Percentiles rank a stretch among this genome's conserved stretches.
Conservation (phyloP, 2,329 filamentous ascomycete species). For the Aspergillus sp. region DNA sequence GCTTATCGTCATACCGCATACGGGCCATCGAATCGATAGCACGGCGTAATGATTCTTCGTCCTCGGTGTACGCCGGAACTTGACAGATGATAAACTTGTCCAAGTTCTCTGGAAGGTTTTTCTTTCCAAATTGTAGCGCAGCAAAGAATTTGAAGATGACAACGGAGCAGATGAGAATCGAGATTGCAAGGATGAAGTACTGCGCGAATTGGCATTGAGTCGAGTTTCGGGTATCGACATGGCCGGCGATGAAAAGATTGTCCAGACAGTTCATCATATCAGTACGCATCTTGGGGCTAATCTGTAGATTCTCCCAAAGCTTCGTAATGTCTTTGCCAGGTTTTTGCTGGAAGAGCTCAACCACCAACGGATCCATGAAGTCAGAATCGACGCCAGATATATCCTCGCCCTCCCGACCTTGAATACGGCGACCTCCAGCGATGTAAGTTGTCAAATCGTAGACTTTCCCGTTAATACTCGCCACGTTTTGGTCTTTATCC, state of each 20-base stretch:
- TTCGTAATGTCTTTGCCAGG: constrained; percentile 80
- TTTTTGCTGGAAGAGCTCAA: constrained; percentile 72
- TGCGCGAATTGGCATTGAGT: constrained; percentile 79
- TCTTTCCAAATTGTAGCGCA: constrained; percentile 87
- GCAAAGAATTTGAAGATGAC: constrained; percentile 97
- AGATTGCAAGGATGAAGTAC: constrained; percentile 85
- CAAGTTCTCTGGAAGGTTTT: constrained; percentile 90
- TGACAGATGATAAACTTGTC: constrained; percentile 99
- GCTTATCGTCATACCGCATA: constrained; percentile 98
- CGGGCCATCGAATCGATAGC: constrained; percentile 94
- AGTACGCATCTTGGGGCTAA: constrained; percentile 57
- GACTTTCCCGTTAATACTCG: constrained; percentile 73
- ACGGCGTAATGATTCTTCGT: constrained; percentile 93
- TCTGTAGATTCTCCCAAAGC: constrained; percentile 70
- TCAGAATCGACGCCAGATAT: constrained; percentile 58
- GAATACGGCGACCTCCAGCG: constrained; percentile 67
- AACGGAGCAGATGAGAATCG: constrained; percentile 73
- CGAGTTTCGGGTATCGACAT: constrained; percentile 88
- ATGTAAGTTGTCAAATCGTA: constrained; percentile 90
- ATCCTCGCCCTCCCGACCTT: constrained; percentile 55
- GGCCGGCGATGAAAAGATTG: constrained; percentile 91
- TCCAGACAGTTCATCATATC: constrained; percentile 83
- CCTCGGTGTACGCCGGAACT: constrained; percentile 96
- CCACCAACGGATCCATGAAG: constrained; percentile 77
- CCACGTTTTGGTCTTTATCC: constrained; percentile 65